These are phyloP conservation scores for Plasmodium vivax DNA, from an alignment of 169 alveolate species.

Conservation along the genomic window DNA sequence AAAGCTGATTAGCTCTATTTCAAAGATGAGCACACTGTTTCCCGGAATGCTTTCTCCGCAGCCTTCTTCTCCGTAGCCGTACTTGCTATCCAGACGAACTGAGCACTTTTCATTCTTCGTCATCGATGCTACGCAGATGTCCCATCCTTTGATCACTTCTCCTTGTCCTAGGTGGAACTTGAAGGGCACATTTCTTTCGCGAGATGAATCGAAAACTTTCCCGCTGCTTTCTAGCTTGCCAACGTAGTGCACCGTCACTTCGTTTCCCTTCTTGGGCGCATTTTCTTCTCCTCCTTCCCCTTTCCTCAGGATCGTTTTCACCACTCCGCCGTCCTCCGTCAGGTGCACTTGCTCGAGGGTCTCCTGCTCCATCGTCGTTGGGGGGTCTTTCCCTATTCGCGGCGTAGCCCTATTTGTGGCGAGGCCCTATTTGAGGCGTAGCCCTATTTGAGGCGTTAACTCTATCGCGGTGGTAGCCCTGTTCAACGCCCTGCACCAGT, in stretches of 20 bases:
- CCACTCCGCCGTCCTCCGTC: slow-evolving; percentile 75
- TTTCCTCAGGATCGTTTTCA: slow-evolving; percentile 50
- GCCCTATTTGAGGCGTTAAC: neutral
- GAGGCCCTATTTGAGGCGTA: neutral
- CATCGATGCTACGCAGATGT: slow-evolving; percentile 85
- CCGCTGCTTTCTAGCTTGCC: slow-evolving; percentile 86
- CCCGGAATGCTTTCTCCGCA: slow-evolving; percentile 88
- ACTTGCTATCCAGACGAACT: slow-evolving; percentile 62
- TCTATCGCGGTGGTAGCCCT: neutral
- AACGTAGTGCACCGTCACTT: slow-evolving; percentile 88
- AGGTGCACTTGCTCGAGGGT: slow-evolving; percentile 22
- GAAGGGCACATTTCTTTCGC: slow-evolving; percentile 84
- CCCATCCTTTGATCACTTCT: slow-evolving; percentile 88
- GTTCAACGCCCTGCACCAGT: neutral
- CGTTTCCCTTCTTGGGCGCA: slow-evolving; percentile 86
- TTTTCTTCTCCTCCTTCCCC: slow-evolving; percentile 75
- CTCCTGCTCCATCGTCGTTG: neutral
- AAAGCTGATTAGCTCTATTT: slow-evolving; percentile 84
- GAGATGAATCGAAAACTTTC: slow-evolving; percentile 86
- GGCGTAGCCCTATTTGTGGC: neutral
- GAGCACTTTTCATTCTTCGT: slow-evolving; percentile 78
- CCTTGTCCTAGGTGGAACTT: slow-evolving; percentile 86
- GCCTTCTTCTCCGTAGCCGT: slow-evolving; percentile 89
- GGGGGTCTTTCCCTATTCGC: neutral
- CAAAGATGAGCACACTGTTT: slow-evolving; percentile 84